A percentile compares a stretch with the other conserved stretches of the same genome.
Evolutionary conservation across 306 rosid genomes (phyloP).

Genomic region (Begonia fuchsioides): DNA sequence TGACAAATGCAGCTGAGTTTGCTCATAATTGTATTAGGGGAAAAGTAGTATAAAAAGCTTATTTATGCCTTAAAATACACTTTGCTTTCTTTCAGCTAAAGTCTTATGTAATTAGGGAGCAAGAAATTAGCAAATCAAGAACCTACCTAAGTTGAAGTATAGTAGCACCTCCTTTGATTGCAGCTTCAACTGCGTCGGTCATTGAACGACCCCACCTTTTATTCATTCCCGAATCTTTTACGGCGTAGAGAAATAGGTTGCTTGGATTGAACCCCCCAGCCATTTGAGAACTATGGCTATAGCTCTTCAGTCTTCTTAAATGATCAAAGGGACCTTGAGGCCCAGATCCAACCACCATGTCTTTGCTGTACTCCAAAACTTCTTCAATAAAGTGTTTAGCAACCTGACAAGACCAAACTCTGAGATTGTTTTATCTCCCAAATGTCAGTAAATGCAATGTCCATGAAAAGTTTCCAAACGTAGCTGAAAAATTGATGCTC

Average conservation of each 20-base stretch:
- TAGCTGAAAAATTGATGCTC: too few species aligned
- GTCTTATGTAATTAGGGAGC: too few species aligned
- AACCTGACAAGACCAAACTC: slow-evolving; percentile 31
- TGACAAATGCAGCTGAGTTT: too few species aligned
- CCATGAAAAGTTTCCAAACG: too few species aligned
- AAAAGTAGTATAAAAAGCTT: too few species aligned
- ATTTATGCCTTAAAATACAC: too few species aligned
- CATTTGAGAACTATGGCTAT: slow-evolving; percentile 19
- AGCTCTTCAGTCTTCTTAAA: slow-evolving; percentile 39
- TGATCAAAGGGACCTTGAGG: slow-evolving; percentile 86
- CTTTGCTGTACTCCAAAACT: slow-evolving; percentile 71
- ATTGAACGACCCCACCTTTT: slow-evolving; percentile 74
- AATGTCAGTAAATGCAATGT: too few species aligned
- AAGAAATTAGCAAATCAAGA: background rate
- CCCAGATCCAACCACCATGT: slow-evolving; percentile 68
- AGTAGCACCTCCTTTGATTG: slow-evolving; percentile 86
- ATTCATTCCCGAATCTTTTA: slow-evolving; percentile 78
- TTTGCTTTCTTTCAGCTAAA: too few species aligned
- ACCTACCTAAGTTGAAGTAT: slow-evolving; percentile 71
- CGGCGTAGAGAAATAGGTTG: slow-evolving; percentile 67
- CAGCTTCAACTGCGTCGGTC: slow-evolving; percentile 81
- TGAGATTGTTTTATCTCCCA: background rate
- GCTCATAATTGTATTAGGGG: too few species aligned
- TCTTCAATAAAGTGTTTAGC: slow-evolving; percentile 48
- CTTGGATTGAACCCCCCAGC: slow-evolving; percentile 45